Base-by-base conservation (phyloP, 129 eudicot genomes). In the Flaveria ramosissima region DNA sequence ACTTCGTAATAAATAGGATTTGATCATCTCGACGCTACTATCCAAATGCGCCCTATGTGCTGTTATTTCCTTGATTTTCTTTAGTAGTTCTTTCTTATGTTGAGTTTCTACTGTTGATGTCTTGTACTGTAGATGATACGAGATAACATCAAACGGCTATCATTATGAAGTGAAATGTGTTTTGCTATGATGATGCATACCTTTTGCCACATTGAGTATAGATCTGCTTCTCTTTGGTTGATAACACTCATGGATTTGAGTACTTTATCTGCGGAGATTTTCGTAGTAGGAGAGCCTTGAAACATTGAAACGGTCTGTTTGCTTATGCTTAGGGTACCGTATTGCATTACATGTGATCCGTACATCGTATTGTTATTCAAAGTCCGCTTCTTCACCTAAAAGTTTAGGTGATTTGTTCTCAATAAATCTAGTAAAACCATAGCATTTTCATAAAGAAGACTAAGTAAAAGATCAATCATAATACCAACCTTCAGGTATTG, bases 311-410 rank as follows among this genome's bases (percentile, higher is more conserved):
- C 75, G 55, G 82, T 82, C 74, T 93, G 92, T 0, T 82, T 66
- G 57, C 84, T 89, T 39, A 93, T 82, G 41, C 77, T 43, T 70
- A 60, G 79, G 48, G 71, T 88, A 26, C 98, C 98, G 65, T 90
- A 93, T 73, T 90, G 96, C 92, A 86, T 93, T 62, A 93, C 98
- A 82, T 93, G 97, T 63, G 98, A 93, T 82, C 96, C 96, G 2
- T 26, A 75, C 3, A 57, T 69, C 0, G 82, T 69, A 78, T 87
- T 77, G 83, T 52, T 73, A 68, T 90, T 88, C 13, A 85, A 85
- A 30, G 98, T 93, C 63, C 97, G 77, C 1, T 55, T 62, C 80
- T 88, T 93, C 41, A 90, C 96, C 98, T 92, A 42, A 66, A 20
- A 67, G 4, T 68, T 50, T 86, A 6, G 50, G 68, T 57, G 66